A percentile compares a stretch with the other conserved stretches of the same genome.
Conservation (phyloP, 2,329 filamentous ascomycete genomes). For the Lecanicillium sp. region DNA sequence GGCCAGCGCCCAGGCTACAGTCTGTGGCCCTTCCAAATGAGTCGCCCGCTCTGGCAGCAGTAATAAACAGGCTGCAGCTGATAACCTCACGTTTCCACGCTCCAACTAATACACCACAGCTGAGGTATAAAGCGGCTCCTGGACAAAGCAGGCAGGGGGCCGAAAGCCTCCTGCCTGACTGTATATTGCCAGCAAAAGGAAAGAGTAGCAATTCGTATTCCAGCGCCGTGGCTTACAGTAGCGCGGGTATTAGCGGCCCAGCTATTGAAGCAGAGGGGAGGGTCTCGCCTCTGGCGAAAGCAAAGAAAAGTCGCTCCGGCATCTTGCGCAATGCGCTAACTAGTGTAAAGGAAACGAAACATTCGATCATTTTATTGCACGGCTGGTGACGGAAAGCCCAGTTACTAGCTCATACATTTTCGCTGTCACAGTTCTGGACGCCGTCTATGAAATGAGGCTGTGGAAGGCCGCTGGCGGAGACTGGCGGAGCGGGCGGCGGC, state of each 20-base stretch:
- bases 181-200: neutral
- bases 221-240: slow-evolving; percentile 5
- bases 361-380: too few relatives aligned
- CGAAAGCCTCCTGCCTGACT: neutral
- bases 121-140: neutral
- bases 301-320: too few relatives aligned
- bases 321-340: too few relatives aligned
- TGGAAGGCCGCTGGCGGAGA: neutral
- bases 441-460: neutral
- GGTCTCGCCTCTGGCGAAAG: neutral
- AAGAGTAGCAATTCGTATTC: neutral
- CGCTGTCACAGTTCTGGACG: neutral
- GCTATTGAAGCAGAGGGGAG: neutral
- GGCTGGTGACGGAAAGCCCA: too few relatives aligned
- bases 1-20: too few relatives aligned
- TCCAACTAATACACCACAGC: neutral
- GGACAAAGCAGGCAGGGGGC: neutral
- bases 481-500: too few relatives aligned
- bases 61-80: neutral
- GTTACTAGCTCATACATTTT: too few relatives aligned
- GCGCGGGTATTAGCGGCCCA: neutral
- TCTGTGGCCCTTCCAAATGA: too few relatives aligned
- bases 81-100: neutral
- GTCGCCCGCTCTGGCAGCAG: too few relatives aligned
- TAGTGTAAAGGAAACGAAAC: too few relatives aligned